Percentiles rank a stretch among this genome's conserved stretches.
Conservation (phyloP, 2,329 filamentous ascomycete genomes). For the Trichocomaceae sp. region DNA sequence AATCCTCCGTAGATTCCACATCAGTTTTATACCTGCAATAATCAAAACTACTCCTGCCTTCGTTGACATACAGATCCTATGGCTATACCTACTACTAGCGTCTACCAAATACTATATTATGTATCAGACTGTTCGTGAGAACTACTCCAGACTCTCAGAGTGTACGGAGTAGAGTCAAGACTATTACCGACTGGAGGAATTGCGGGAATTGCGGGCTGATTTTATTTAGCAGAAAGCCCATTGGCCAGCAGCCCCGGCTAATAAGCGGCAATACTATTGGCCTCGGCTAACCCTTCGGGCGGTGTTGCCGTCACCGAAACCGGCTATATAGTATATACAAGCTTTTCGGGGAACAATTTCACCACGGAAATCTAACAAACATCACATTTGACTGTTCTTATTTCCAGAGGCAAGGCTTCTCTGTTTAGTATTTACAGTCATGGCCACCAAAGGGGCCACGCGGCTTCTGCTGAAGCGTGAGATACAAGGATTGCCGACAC, state of each 20-base stretch:
- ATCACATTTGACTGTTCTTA: not conserved
- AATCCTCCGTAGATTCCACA: no score
- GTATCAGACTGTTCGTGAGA: no score
- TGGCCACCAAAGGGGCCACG: conserved; percentile 37
- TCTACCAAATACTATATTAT: no score
- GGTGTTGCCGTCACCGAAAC: conserved; percentile 3
- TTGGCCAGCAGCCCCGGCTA: not conserved
- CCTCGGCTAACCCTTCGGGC: conserved; percentile 6
- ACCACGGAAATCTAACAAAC: not conserved
- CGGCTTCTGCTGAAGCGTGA: conserved; percentile 39
- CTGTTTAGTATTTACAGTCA: conserved; percentile 15
- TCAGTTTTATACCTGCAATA: no score
- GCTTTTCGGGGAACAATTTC: not conserved
- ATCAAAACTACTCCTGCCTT: no score
- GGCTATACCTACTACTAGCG: no score
- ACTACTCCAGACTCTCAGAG: no score
- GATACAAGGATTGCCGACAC: conserved; percentile 27
- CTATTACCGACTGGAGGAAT: no score
- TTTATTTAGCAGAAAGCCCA: not conserved
- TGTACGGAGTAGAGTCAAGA: no score
- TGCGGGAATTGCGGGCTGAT: no score
- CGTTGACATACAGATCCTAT: no score
- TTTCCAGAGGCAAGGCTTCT: not conserved
- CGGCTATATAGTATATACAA: conserved; percentile 6
- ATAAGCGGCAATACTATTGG: conserved; percentile 8